These are phyloP conservation scores for Neotropicomus parvogracilis DNA, from an alignment of 1,284 basidiomycete species.

Conservation along the genomic window DNA sequence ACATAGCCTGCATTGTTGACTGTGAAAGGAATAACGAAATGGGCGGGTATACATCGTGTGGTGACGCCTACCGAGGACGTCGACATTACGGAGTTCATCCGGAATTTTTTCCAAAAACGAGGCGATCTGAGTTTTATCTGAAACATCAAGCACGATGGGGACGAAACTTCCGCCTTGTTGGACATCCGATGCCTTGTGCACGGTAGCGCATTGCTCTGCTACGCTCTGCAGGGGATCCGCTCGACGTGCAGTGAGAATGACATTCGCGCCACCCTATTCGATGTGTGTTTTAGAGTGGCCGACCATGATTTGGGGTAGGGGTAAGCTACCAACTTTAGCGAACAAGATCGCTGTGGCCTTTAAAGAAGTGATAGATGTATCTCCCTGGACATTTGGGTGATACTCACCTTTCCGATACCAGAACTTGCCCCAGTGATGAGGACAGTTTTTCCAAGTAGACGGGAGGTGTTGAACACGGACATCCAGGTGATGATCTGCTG, in stretches of 20 bases:
- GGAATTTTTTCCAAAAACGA: constrained; percentile 68
- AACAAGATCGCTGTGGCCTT: constrained; percentile 84
- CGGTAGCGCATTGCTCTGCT: constrained; percentile 59
- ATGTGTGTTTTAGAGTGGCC: neutral
- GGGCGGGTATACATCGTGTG: neutral
- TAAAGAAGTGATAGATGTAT: neutral
- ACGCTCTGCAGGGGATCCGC: constrained; percentile 63
- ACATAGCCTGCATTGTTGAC: constrained; percentile 91
- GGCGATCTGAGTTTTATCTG: constrained; percentile 66
- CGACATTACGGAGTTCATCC: constrained; percentile 59
- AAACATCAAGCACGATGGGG: constrained; percentile 69
- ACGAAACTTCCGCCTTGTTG: constrained; percentile 69
- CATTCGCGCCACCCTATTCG: constrained; percentile 68
- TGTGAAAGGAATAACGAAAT: constrained; percentile 28
- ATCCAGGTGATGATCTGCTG: constrained; percentile 47
- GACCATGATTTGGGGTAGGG: neutral
- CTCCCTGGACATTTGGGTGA: neutral
- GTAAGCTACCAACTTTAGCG: constrained; percentile 54
- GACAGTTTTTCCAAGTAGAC: constrained; percentile 80
- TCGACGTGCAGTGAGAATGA: constrained; percentile 72
- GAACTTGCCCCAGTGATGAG: constrained; percentile 84
- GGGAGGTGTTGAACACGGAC: constrained; percentile 76
- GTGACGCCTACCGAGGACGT: constrained; percentile 61
- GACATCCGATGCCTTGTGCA: constrained; percentile 70
- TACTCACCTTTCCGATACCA: constrained; percentile 71